Percentiles rank a stretch among this genome's conserved stretches.
Evolutionary conservation across 495 filamentous ascomycete species (phyloP).

Genomic region (Cladorrhinum samala): DNA sequence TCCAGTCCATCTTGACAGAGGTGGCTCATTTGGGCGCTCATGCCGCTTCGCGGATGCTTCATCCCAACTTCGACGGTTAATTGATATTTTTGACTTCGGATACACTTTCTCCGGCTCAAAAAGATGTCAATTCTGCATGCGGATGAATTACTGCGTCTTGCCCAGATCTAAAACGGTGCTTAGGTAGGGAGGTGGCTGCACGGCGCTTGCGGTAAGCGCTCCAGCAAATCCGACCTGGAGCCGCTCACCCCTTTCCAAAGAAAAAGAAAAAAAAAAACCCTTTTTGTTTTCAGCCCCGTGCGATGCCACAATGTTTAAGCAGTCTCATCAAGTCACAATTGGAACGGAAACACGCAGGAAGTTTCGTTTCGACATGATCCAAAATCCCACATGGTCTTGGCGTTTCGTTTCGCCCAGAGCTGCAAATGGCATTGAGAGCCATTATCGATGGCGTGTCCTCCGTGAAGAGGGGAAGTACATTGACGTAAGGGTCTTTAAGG

Average conservation of each 20-base stretch:
- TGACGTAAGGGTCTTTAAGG: conserved; percentile 55
- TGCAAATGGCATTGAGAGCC: no score
- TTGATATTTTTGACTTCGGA: background rate
- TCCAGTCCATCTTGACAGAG: background rate
- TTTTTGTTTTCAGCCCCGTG: no score
- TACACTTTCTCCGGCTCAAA: background rate
- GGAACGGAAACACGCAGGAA: no score
- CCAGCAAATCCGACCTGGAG: background rate
- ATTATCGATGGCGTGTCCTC: conserved; percentile 49
- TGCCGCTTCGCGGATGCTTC: background rate
- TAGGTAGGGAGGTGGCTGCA: background rate
- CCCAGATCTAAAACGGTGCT: no score
- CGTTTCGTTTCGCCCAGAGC: background rate
- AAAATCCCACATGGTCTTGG: no score
- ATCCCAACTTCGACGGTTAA: background rate
- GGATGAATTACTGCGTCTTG: no score
- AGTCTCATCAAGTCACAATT: no score
- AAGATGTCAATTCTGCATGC: no score
- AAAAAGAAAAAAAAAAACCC: background rate
- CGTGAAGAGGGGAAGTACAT: conserved; percentile 64
- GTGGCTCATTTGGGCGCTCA: background rate
- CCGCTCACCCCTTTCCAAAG: background rate
- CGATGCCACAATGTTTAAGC: no score
- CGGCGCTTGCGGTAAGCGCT: background rate
- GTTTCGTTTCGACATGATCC: no score